A percentile compares a stretch with the other conserved stretches of the same genome.
Evolutionary conservation across 208 protist species (phyloP).

Genomic region (Angomonas ambiguus): DNA sequence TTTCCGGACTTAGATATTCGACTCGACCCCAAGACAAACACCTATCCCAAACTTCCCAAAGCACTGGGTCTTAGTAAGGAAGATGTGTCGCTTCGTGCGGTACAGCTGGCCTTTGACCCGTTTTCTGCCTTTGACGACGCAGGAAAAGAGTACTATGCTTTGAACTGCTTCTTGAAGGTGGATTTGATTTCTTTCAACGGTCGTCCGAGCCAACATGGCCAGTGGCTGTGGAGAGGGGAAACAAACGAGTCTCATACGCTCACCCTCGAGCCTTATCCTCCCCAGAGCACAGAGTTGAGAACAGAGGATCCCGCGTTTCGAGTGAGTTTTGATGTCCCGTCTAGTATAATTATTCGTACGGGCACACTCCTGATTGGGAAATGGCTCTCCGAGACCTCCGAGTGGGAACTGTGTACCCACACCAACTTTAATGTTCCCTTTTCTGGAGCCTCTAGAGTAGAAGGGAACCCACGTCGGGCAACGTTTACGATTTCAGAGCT

Average conservation of each 20-base stretch:
- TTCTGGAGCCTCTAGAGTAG: constrained; percentile 19
- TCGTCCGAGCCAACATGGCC: constrained; percentile 54
- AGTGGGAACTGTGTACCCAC: constrained; percentile 86
- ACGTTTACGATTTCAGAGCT: constrained; percentile 76
- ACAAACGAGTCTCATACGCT: constrained; percentile 62
- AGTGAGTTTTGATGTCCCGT: constrained; percentile 84
- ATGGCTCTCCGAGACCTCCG: constrained; percentile 50
- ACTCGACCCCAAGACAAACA: constrained; percentile 77
- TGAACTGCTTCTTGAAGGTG: constrained; percentile 84
- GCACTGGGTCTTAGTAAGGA: constrained; percentile 86
- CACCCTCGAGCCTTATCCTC: constrained; percentile 78
- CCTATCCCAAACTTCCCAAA: constrained; percentile 75
- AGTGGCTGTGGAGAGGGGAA: constrained; percentile 77
- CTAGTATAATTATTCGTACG: constrained; percentile 74
- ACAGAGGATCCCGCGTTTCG: constrained; percentile 71
- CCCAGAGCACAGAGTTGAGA: constrained; percentile 35
- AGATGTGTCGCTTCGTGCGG: constrained; percentile 81
- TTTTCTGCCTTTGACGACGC: constrained; percentile 37
- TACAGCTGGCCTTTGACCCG: constrained; percentile 86
- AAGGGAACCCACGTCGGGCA: constrained; percentile 36
- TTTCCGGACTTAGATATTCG: constrained; percentile 77
- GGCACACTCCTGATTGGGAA: constrained; percentile 80
- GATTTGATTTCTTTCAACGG: constrained; percentile 81
- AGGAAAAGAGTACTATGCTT: constrained; percentile 71
- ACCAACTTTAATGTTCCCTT: constrained; percentile 51